A percentile compares a stretch with the other conserved stretches of the same genome.
Evolutionary conservation across 805 yeast genomes (phyloP).

Genomic region (Teunomyces pallodes): DNA sequence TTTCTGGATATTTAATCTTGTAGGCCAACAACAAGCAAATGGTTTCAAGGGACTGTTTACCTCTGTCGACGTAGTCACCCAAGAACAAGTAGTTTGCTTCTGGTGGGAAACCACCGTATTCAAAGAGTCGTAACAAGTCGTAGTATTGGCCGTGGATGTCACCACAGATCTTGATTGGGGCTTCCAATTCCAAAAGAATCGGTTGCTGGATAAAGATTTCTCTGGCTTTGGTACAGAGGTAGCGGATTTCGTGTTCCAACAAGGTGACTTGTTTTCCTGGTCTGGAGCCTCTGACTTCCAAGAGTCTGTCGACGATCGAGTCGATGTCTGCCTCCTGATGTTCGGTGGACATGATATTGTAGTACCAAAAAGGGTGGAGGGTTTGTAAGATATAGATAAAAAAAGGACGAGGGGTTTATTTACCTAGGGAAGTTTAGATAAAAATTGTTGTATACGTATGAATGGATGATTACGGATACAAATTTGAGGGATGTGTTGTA

Average conservation of each 20-base stretch:
- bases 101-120: conserved; percentile 99
- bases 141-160: conserved; percentile 99
- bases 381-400: conserved; percentile 5
- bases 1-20: conserved; percentile 97
- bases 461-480: conserved; percentile 4
- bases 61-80: conserved; percentile 98
- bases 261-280: conserved; percentile 97
- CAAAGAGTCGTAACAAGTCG: conserved; percentile 90
- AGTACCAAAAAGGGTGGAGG: too few relatives aligned
- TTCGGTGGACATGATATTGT: conserved; percentile 26
- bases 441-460: conserved; percentile 1
- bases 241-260: conserved; percentile 91
- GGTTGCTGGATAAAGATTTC: conserved; percentile 98
- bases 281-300: conserved; percentile 97
- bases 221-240: conserved; percentile 94
- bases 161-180: conserved; percentile 96
- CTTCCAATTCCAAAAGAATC: conserved; percentile 89
- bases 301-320: conserved; percentile 91
- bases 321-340: conserved; percentile 87
- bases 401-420: neutral
- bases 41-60: conserved; percentile 95
- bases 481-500: conserved; percentile 3
- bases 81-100: conserved; percentile 94
- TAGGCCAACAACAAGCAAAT: conserved; percentile 91
- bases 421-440: neutral